A percentile compares a stretch with the other conserved stretches of the same genome.
These are phyloP conservation scores for Saccharomycopsis olivae DNA, from an alignment of 805 yeast species.

Conservation along the genomic window DNA sequence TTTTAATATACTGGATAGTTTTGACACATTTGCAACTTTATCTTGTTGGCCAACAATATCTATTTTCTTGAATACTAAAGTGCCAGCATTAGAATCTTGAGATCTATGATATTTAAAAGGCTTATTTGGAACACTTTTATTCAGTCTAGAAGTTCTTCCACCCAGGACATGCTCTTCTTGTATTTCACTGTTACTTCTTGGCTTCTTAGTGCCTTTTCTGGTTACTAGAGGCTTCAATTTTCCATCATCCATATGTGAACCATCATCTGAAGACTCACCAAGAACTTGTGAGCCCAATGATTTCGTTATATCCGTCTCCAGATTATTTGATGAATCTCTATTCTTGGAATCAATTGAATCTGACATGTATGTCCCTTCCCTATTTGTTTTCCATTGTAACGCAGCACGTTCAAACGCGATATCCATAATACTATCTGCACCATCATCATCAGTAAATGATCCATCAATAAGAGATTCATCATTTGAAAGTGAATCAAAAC, in stretches of 20 bases:
- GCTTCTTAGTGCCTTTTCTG: neutral
- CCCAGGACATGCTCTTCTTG: constrained; percentile 1
- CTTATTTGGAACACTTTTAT: constrained; percentile 10
- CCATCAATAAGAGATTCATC: constrained; percentile 16
- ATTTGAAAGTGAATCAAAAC: constrained; percentile 9
- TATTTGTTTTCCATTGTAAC: constrained; percentile 10
- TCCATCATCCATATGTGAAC: neutral
- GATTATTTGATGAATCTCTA: neutral
- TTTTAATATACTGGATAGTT: constrained; percentile 7
- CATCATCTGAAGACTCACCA: neutral
- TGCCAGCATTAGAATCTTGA: neutral
- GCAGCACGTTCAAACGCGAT: constrained; percentile 17
- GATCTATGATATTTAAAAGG: neutral
- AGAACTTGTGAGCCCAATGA: neutral
- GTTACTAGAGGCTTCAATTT: neutral
- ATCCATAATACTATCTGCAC: constrained; percentile 14
- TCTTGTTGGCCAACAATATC: too few species aligned
- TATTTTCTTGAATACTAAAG: constrained; percentile 5
- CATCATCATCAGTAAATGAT: constrained; percentile 17
- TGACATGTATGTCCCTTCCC: neutral
- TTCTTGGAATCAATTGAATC: neutral
- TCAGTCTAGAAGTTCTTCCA: constrained; percentile 1
- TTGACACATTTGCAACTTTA: constrained; percentile 1
- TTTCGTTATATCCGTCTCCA: neutral
- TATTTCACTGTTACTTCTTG: constrained; percentile 7